Conservation (phyloP, 2,329 filamentous ascomycete genomes). For the Phoma sp. region DNA sequence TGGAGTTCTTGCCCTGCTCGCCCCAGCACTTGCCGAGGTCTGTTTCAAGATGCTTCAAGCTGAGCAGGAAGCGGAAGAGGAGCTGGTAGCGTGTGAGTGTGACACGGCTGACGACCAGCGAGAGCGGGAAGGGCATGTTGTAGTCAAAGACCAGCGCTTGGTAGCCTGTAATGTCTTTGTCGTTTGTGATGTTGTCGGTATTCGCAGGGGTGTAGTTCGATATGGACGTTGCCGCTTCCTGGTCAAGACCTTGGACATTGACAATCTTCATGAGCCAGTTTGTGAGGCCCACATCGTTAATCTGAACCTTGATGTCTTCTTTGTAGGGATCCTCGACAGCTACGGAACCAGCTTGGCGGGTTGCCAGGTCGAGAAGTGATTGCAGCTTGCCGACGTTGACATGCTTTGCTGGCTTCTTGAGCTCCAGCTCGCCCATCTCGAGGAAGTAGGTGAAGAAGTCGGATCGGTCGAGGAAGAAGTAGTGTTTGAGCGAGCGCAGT, state of each 20-base stretch:
- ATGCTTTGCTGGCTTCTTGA: slow-evolving; percentile 85
- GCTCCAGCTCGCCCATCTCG: slow-evolving; percentile 85
- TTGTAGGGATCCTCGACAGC: slow-evolving; percentile 96
- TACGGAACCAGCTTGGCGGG: slow-evolving; percentile 94
- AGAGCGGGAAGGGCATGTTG: slow-evolving; percentile 91
- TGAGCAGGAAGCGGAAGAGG: slow-evolving; percentile 91
- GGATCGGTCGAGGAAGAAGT: slow-evolving; percentile 97
- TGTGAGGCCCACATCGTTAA: slow-evolving; percentile 92
- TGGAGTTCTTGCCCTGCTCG: slow-evolving; percentile 79
- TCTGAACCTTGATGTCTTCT: slow-evolving; percentile 95
- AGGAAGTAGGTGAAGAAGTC: slow-evolving; percentile 99
- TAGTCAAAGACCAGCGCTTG: slow-evolving; percentile 95
- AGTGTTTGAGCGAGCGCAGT: slow-evolving; percentile 92
- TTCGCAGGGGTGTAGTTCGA: slow-evolving; percentile 76
- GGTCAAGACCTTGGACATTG: slow-evolving; percentile 93
- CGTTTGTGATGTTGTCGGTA: slow-evolving; percentile 67
- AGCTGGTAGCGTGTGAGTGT: slow-evolving; percentile 97
- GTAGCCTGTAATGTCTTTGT: slow-evolving; percentile 88
- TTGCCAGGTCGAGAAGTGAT: slow-evolving; percentile 90
- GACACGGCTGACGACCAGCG: slow-evolving; percentile 92
- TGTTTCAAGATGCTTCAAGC: slow-evolving; percentile 86
- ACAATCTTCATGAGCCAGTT: slow-evolving; percentile 96
- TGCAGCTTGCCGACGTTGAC: slow-evolving; percentile 95
- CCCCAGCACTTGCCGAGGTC: slow-evolving; percentile 89
- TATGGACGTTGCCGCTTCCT: slow-evolving; percentile 70